phyloP scores from a whole-genome alignment of 2,329 filamentous ascomycete genomes.

The Huntiella omanensis region DNA sequence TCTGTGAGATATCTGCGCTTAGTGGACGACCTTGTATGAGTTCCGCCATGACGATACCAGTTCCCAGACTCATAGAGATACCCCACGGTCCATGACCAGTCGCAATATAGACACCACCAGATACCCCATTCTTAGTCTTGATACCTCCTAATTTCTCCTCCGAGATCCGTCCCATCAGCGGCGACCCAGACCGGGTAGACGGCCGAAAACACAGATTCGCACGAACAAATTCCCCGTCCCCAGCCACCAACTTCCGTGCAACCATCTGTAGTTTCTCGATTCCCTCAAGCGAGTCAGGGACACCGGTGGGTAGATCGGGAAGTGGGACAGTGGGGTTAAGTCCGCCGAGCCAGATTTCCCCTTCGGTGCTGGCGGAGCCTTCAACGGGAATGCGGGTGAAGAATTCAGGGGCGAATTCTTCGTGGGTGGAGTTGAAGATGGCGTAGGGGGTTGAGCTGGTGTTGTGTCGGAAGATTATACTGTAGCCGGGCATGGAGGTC shows the following conservation, averaged over 20 bases:
- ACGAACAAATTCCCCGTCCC: slow-evolving; percentile 22
- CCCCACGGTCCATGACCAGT: slow-evolving; percentile 65
- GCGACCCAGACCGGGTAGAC: slow-evolving; percentile 42
- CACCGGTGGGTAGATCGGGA: slow-evolving; percentile 23
- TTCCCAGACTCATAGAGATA: slow-evolving; percentile 21
- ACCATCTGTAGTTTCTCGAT: not conserved
- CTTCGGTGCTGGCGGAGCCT: slow-evolving; percentile 15
- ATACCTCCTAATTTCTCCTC: slow-evolving; percentile 20
- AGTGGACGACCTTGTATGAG: not conserved
- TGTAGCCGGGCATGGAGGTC: slow-evolving; percentile 49
- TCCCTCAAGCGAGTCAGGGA: not conserved
- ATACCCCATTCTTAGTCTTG: slow-evolving; percentile 14
- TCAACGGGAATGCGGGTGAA: slow-evolving; percentile 40
- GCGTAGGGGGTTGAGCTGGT: slow-evolving; percentile 34
- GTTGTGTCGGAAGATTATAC: slow-evolving; percentile 38
- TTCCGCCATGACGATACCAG: slow-evolving; percentile 2
- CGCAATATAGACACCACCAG: slow-evolving; percentile 50
- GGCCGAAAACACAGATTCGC: slow-evolving; percentile 57
- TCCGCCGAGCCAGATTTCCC: slow-evolving; percentile 55
- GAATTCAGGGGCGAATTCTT: slow-evolving; percentile 48
- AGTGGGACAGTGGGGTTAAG: slow-evolving; percentile 35
- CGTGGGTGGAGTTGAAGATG: slow-evolving; percentile 42
- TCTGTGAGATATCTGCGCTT: slow-evolving; percentile 2
- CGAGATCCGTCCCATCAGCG: slow-evolving; percentile 39
- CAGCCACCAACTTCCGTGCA: not conserved